Conservation (phyloP, 2,329 filamentous ascomycete species). For the Ascocoryne sarcoides region DNA sequence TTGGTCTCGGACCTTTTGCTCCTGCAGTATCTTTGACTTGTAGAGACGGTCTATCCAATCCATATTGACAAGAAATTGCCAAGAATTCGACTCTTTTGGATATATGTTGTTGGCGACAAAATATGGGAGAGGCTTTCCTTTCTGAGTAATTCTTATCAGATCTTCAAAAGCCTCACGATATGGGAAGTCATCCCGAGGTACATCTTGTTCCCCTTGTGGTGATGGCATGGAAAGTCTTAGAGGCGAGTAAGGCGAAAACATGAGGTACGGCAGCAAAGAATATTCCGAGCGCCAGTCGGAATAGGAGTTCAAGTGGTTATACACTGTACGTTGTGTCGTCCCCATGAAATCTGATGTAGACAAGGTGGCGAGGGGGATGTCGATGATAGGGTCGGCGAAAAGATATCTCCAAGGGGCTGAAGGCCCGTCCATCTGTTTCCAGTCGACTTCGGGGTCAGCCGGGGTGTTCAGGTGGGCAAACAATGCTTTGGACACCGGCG, state of each 20-base stretch:
- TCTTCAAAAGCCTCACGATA: conserved; percentile 28
- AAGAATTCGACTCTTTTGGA: too few species aligned
- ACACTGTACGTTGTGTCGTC: conserved; percentile 11
- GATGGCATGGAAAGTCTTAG: conserved; percentile 13
- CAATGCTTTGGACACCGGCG: conserved; percentile 17
- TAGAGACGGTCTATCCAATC: conserved; percentile 3
- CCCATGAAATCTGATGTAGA: conserved; percentile 6
- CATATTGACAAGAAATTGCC: too few species aligned
- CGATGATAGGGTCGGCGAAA: too few species aligned
- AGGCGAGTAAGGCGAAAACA: conserved; percentile 28
- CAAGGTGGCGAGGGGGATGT: neutral
- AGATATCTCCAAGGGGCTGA: neutral
- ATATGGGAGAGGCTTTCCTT: neutral
- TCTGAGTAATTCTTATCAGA: conserved; percentile 17
- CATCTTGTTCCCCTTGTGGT: neutral
- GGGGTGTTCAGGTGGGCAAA: conserved; percentile 14
- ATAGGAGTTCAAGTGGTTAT: conserved; percentile 15
- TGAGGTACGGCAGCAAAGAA: conserved; percentile 27
- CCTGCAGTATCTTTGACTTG: conserved; percentile 5
- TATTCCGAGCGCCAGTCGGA: conserved; percentile 13
- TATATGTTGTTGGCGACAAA: neutral
- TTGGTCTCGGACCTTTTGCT: conserved; percentile 3
- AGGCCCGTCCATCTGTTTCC: conserved; percentile 41
- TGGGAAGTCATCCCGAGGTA: conserved; percentile 10
- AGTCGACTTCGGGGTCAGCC: conserved; percentile 36